phyloP scores from a whole-genome alignment of 2,329 filamentous ascomycete species.

The Exserohilum rostratum region DNA sequence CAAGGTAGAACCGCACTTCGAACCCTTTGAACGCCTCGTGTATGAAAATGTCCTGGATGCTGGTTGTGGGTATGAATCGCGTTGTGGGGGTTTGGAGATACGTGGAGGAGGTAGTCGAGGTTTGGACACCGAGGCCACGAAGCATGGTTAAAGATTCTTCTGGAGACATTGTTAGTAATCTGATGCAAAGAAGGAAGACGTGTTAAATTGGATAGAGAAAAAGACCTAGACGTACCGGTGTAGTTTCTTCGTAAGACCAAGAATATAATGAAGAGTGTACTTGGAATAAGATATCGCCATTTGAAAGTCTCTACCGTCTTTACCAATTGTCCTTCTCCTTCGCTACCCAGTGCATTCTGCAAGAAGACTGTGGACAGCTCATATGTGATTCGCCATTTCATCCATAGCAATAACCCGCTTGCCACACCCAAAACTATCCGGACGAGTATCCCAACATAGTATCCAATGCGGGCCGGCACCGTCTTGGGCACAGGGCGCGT shows the following conservation, averaged over 20 bases:
- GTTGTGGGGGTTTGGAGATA: conserved; percentile 69
- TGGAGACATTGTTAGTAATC: conserved; percentile 32
- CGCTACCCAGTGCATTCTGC: conserved; percentile 10
- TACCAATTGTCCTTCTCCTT: conserved; percentile 29
- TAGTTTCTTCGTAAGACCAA: conserved; percentile 57
- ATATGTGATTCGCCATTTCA: conserved; percentile 27
- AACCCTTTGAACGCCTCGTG: conserved; percentile 95
- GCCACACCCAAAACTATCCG: conserved; percentile 53
- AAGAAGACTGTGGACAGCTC: conserved; percentile 6
- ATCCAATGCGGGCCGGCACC: conserved; percentile 53
- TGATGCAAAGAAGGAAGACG: neutral
- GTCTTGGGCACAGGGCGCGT: conserved; percentile 67
- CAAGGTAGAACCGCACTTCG: conserved; percentile 86
- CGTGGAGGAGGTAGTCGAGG: conserved; percentile 70
- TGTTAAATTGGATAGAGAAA: neutral
- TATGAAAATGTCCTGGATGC: conserved; percentile 91
- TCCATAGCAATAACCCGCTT: conserved; percentile 47
- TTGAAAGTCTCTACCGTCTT: conserved; percentile 48
- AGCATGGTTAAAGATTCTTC: conserved; percentile 89
- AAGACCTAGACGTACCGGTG: conserved; percentile 52
- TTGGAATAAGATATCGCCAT: conserved; percentile 51
- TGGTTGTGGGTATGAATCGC: conserved; percentile 86
- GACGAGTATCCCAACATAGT: conserved; percentile 52
- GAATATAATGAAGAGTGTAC: conserved; percentile 51
- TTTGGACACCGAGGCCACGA: conserved; percentile 89